Evolutionary conservation across 2,329 filamentous ascomycete genomes (phyloP), one percentile per base, ranked within the genome.

Genomic region (Talaromyces sp.): DNA sequence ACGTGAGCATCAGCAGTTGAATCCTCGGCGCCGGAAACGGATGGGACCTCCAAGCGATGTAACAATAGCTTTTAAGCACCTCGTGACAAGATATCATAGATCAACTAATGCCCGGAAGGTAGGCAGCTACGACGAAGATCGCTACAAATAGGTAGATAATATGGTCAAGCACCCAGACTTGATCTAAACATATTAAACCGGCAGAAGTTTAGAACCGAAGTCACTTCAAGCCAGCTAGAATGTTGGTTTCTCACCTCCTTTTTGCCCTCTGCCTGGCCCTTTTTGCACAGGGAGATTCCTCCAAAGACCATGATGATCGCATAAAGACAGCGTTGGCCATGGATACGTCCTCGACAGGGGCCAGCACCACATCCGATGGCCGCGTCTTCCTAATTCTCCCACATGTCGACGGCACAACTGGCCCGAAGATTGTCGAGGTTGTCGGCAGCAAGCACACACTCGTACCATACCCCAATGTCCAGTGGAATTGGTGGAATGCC

Each of bases 371-470:
- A 2, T 65, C 69, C 40, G 67, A 67, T 4, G 72, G 72, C 23
- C 67, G 72, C 5, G 47, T 71, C 6, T 74, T 74, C 65, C 55
- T 73, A 14, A 59, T 73, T 16, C 68, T 68, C 27, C 65, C 69
- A 18, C 69, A 68, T 12, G 66, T 72, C 33, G 71, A 73, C 63
- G 71, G 70, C 10, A 71, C 69, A 2, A 68, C 62, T n/a, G 72
- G 71, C 9, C 68, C 70, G 9, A 65, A 68, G 36, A 64, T 73
- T 18, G 72, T 68, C 33, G 36, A 40, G n/a, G 36, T 40, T 40
- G 36, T 40, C 5, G 36, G 36, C 36, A 40, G 16, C 36, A 40
- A 40, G 6, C 36, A 40, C 5, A 40, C 36, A 5, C 14, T 40
- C 1, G 16, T 40, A 5, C 36, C 36, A 40, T 71, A 74, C 12